A percentile compares a stretch with the other conserved stretches of the same genome.
These are phyloP conservation scores for Termitomyces sp. DNA, from an alignment of 768 basidiomycete species.

Conservation along the genomic window DNA sequence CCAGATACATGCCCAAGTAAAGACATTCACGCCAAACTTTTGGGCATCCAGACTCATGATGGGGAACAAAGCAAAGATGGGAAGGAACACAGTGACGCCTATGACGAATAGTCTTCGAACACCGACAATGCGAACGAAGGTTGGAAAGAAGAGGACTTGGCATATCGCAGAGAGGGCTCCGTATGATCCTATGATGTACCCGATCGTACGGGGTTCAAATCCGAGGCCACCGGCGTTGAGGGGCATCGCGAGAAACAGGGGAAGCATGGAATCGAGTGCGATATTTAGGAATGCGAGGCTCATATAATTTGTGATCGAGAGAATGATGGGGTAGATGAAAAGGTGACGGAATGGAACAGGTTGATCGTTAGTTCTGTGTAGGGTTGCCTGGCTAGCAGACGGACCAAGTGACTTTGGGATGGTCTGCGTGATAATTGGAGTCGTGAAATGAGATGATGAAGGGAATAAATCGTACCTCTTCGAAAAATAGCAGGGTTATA, in stretches of 20 bases:
- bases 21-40: conserved; percentile 22
- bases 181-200: conserved; percentile 25
- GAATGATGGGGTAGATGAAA: conserved; percentile 47
- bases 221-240: conserved; percentile 59
- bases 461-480: conserved; percentile 28
- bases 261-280: conserved; percentile 41
- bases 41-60: conserved; percentile 32
- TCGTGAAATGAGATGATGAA: not conserved
- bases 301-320: conserved; percentile 66
- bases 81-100: conserved; percentile 28
- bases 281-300: conserved; percentile 59
- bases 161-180: conserved; percentile 26
- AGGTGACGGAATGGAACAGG: conserved; percentile 36
- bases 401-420: conserved; percentile 6
- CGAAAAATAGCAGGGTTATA: conserved; percentile 30
- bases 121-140: conserved; percentile 31
- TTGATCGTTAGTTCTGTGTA: conserved; percentile 7
- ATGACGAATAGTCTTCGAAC: conserved; percentile 29
- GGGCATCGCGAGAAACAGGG: conserved; percentile 66
- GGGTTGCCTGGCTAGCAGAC: conserved; percentile 7
- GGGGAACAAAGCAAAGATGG: conserved; percentile 34
- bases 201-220: conserved; percentile 56
- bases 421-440: conserved; percentile 19
- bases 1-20: conserved; percentile 29
- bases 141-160: conserved; percentile 33